Conservation (phyloP, 306 rosid species). For the Fragaria vesca region DNA sequence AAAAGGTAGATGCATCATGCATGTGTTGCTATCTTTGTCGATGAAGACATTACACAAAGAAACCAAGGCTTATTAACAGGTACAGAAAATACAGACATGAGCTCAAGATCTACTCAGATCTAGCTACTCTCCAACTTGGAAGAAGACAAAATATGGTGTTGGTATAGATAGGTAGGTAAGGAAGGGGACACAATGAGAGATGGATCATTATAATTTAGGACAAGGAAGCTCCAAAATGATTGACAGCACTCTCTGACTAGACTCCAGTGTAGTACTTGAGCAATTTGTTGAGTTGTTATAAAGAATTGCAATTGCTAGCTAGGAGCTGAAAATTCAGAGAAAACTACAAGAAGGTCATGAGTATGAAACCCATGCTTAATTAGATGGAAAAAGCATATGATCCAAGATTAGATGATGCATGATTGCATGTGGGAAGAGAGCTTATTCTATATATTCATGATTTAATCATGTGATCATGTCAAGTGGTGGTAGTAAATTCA, state of each 20-base stretch:
- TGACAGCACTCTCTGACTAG: constrained; percentile 7
- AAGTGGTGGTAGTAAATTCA: background rate
- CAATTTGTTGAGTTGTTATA: background rate
- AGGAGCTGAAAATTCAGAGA: constrained; percentile 7
- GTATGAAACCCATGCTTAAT: background rate
- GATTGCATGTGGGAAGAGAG: background rate
- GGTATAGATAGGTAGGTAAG: background rate
- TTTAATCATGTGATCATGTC: background rate
- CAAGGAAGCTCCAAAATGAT: constrained; percentile 2
- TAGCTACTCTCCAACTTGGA: background rate
- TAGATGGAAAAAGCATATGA: background rate
- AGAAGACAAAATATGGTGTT: constrained; percentile 10
- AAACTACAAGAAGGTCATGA: background rate
- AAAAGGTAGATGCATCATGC: background rate
- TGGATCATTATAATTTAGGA: background rate
- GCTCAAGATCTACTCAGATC: background rate
- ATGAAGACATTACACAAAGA: background rate
- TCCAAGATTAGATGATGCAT: background rate
- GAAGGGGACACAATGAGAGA: background rate
- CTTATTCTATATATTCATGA: background rate
- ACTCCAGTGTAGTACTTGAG: background rate
- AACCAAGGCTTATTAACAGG: background rate
- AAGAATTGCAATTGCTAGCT: background rate
- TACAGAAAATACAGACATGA: background rate
- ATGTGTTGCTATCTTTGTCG: background rate